Evolutionary conservation across 306 rosid genomes (phyloP).

Genomic region (Sechiopsis laciniata): DNA sequence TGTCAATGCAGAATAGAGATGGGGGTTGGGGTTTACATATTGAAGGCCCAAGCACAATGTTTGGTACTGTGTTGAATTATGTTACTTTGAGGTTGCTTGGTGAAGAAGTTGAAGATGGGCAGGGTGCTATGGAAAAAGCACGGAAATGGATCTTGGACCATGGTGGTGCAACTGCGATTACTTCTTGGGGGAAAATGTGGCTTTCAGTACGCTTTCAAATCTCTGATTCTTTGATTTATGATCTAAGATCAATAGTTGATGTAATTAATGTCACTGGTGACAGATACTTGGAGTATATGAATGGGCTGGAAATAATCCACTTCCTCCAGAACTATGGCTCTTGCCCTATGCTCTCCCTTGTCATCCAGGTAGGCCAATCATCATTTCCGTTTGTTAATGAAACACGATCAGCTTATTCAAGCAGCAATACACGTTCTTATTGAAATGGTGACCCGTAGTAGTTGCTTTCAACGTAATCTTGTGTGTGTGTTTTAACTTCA

Average conservation of each 20-base stretch:
- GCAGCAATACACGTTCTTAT: background rate
- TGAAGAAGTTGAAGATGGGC: slow-evolving; percentile 32
- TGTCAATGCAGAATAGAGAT: slow-evolving; percentile 31
- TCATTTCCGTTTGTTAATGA: slow-evolving; percentile 10
- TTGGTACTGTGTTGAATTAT: slow-evolving; percentile 29
- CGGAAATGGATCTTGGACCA: slow-evolving; percentile 36
- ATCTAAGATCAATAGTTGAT: slow-evolving; percentile 13
- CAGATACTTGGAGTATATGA: slow-evolving; percentile 34
- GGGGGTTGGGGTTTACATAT: slow-evolving; percentile 44
- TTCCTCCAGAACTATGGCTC: slow-evolving; percentile 38
- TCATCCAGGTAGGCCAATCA: slow-evolving; percentile 31
- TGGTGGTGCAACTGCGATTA: slow-evolving; percentile 29
- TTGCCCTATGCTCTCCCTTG: slow-evolving; percentile 28
- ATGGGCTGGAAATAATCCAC: slow-evolving; percentile 40
- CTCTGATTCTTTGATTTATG: slow-evolving; percentile 5
- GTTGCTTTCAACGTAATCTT: background rate
- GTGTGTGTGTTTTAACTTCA: background rate
- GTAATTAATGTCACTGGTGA: slow-evolving; percentile 12
- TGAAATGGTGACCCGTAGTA: background rate
- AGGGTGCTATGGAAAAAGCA: slow-evolving; percentile 26
- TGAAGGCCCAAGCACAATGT: slow-evolving; percentile 39
- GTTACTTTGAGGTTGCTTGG: slow-evolving; percentile 35
- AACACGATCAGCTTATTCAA: background rate
- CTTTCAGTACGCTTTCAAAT: slow-evolving; percentile 28
- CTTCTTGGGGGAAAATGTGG: slow-evolving; percentile 44